A percentile compares a stretch with the other conserved stretches of the same genome.
These are phyloP conservation scores for Rosa hybrid DNA, from an alignment of 331 rosid genomes.

Conservation along the genomic window DNA sequence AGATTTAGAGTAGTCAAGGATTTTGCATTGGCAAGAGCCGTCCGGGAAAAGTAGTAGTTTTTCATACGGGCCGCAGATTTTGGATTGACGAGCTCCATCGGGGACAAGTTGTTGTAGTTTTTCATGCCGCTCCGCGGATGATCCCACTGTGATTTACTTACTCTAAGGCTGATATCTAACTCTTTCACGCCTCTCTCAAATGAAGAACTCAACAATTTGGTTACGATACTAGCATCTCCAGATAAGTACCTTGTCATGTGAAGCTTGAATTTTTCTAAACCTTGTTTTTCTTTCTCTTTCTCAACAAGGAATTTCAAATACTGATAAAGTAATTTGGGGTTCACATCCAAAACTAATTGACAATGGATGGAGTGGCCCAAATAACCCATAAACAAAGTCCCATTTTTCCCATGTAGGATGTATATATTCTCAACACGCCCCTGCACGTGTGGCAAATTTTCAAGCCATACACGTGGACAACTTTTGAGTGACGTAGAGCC, in stretches of 20 bases:
- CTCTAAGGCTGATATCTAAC: background rate
- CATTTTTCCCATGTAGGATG: no score
- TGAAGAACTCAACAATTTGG: background rate
- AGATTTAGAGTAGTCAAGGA: background rate
- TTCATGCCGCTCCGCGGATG: background rate
- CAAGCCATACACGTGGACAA: no score
- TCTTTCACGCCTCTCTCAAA: background rate
- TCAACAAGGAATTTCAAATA: background rate
- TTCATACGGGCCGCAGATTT: background rate
- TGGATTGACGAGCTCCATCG: background rate
- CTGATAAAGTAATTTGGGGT: no score
- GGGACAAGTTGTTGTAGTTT: background rate
- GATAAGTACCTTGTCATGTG: background rate
- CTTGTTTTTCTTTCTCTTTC: no score
- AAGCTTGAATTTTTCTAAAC: background rate
- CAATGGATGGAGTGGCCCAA: no score
- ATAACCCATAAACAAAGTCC: no score
- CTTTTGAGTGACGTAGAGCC: no score
- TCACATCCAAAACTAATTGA: no score
- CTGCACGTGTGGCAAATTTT: no score
- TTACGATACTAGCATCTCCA: background rate
- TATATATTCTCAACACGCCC: no score
- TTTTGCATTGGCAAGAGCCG: background rate
- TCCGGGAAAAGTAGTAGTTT: background rate
- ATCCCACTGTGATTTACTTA: background rate